Base-by-base conservation (phyloP, 2,329 filamentous ascomycete species). In the Tympanopsis confertula region DNA sequence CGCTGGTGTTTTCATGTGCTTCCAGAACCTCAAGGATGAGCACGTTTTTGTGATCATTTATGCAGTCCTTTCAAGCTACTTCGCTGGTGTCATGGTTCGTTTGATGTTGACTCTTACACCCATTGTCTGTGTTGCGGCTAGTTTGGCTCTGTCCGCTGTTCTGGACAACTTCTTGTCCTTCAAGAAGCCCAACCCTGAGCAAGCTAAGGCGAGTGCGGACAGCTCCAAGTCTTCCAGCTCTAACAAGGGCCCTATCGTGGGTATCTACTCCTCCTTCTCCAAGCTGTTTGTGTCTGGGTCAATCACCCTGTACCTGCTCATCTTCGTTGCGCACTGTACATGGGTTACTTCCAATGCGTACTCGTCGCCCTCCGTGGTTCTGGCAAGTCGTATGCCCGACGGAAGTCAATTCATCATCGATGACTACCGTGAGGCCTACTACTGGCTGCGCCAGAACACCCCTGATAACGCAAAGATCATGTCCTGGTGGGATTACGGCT, bases 401-500 rank as follows among this genome's bases (percentile, higher is more conserved):
- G 91, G 93, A 44, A 91, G 81, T 57, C 89, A 96, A 57, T 88
- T 94, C 63, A 98, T 98, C 57, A 98, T 98, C 52, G 91, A 98
- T 55, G 91, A 98, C 60, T 98, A 98, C 66, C 83, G 91, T 55
- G 91, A 98, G 71, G 91, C 91, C 2, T 98, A 98, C 66, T 94
- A 98, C 66, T 98, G 91, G 91, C 79, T 98, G 36, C 84, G 91
- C 45, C 91, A 98, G 62, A 98, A 98, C 68, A 98, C 93, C 7
- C 73, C 82, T 42, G 75, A 89, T 47, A 85, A 95, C 51, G 88
- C 93, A 55, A 98, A 96, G 73, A 83, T 98, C 56, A 96, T 96
- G 89, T 91, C 88, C 1, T 98, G 91, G 91, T 98, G 91, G 91
- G 91, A 98, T 58, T 98, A 98, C 54, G 91, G 91, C 47, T 98